Percentiles rank a stretch among this genome's conserved stretches.
Evolutionary conservation across 257 asterid genomes (phyloP).

Genomic region (Pogostemon cablin): DNA sequence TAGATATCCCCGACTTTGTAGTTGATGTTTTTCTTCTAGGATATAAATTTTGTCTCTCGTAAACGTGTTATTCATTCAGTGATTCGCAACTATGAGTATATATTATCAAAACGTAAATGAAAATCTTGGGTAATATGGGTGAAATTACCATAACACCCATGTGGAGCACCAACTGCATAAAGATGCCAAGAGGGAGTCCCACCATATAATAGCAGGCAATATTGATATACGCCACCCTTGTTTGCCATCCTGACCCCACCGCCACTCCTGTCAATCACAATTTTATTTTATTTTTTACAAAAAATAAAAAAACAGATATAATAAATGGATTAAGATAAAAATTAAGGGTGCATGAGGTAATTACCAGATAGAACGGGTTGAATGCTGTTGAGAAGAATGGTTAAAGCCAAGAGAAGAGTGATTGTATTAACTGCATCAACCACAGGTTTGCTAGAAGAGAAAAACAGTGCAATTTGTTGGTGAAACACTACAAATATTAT

Average conservation of each 20-base stretch:
- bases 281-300: too few relatives aligned
- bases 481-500: slow-evolving; percentile 45
- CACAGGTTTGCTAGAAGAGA: slow-evolving; percentile 48
- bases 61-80: too few relatives aligned
- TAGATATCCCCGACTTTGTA: too few relatives aligned
- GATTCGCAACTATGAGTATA: too few relatives aligned
- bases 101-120: too few relatives aligned
- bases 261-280: slow-evolving; percentile 45
- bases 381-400: slow-evolving; percentile 56
- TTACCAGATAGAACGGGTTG: slow-evolving; percentile 67
- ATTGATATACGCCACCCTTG: slow-evolving; percentile 54
- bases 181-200: slow-evolving; percentile 54
- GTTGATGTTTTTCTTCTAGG: too few relatives aligned
- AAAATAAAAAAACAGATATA: too few relatives aligned
- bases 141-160: slow-evolving; percentile 55
- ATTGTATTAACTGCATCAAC: slow-evolving; percentile 47
- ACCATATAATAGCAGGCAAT: slow-evolving; percentile 50
- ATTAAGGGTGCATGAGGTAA: not conserved
- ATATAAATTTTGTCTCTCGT: too few relatives aligned
- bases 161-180: slow-evolving; percentile 47
- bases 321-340: not conserved
- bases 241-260: slow-evolving; percentile 69
- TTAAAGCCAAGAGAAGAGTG: slow-evolving; percentile 55
- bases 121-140: not conserved
- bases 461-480: slow-evolving; percentile 45